phyloP scores from a whole-genome alignment of 768 basidiomycete species.

The Suillus discolor region DNA sequence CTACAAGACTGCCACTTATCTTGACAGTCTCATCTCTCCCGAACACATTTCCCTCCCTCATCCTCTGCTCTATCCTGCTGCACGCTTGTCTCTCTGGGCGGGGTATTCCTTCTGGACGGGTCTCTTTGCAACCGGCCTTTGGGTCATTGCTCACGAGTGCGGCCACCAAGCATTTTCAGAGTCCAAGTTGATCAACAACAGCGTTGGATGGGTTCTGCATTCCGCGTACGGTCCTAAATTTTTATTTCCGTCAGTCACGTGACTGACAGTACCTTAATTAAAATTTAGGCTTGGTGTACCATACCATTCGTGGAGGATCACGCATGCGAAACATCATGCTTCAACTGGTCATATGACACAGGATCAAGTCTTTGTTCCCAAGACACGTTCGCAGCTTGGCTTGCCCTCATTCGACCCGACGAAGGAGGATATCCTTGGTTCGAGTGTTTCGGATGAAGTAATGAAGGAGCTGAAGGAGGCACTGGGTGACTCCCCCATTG shows the following conservation, averaged over 20 bases:
- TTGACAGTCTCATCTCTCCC: constrained; percentile 65
- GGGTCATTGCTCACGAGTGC: constrained; percentile 94
- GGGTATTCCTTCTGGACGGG: constrained; percentile 82
- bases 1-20: constrained; percentile 66
- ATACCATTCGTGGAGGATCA: constrained; percentile 96
- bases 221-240: constrained; percentile 61
- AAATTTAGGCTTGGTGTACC: constrained; percentile 79
- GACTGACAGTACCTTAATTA: constrained; percentile 33
- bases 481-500: constrained; percentile 88
- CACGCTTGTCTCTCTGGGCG: constrained; percentile 72
- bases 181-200: constrained; percentile 88
- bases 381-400: constrained; percentile 76
- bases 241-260: constrained; percentile 22
- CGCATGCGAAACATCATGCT: constrained; percentile 94
- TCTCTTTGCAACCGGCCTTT: constrained; percentile 88
- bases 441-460: constrained; percentile 65
- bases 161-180: constrained; percentile 97
- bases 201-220: constrained; percentile 91
- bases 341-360: constrained; percentile 91
- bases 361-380: constrained; percentile 95
- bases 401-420: constrained; percentile 67
- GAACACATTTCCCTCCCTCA: constrained; percentile 55
- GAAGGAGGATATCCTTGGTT: constrained; percentile 66
- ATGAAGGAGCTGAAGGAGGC: constrained; percentile 81
- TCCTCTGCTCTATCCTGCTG: constrained; percentile 62